Evolutionary conservation across 2,329 filamentous ascomycete genomes (phyloP).

Genomic region (Trichoderma gracile): DNA sequence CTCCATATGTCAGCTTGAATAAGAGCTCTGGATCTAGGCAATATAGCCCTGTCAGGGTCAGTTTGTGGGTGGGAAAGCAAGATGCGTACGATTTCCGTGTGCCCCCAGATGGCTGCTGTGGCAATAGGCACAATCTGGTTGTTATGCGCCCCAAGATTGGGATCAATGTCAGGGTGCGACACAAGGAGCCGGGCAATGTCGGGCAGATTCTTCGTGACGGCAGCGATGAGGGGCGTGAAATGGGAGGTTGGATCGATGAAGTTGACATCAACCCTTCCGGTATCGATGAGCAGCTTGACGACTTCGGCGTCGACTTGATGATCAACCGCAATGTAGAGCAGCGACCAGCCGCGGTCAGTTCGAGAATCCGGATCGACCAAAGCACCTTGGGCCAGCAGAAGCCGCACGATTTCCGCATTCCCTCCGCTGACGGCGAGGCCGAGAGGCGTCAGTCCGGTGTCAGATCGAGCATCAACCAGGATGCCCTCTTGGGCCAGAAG

Average conservation of each 20-base stretch:
- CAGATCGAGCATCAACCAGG: background rate
- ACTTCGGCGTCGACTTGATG: background rate
- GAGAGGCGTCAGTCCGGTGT: background rate
- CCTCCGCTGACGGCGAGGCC: background rate
- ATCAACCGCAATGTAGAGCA: background rate
- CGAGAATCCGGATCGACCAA: background rate
- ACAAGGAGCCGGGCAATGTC: background rate
- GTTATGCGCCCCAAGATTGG: background rate
- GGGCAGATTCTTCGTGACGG: background rate
- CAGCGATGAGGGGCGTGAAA: background rate
- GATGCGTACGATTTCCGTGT: background rate
- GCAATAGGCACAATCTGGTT: background rate
- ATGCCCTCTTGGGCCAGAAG: background rate
- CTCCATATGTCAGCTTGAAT: background rate
- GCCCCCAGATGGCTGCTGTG: background rate
- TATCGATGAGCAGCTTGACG: background rate
- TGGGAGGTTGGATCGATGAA: background rate
- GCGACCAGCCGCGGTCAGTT: background rate
- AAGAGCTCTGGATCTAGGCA: background rate
- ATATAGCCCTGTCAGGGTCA: background rate
- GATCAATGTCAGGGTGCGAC: background rate
- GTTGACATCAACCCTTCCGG: background rate
- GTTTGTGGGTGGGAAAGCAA: background rate
- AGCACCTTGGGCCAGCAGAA: background rate
- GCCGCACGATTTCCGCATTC: background rate